Evolutionary conservation across 2,329 filamentous ascomycete genomes (phyloP).

Genomic region (Zelopaecilomyces penicillatus): DNA sequence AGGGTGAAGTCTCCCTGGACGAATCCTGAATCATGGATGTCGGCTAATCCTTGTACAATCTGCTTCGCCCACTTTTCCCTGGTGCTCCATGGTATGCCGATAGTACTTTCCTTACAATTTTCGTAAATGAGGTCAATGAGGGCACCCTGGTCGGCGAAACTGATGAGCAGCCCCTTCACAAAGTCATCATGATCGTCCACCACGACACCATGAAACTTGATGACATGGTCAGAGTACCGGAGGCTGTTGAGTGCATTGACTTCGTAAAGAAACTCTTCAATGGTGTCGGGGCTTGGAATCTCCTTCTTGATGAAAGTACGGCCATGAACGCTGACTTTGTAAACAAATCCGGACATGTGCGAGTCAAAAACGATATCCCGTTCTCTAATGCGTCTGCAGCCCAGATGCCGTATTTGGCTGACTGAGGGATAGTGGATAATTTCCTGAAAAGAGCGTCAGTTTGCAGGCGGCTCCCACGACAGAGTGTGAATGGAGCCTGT

Average conservation of each 20-base stretch:
- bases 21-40: conserved; percentile 92
- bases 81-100: conserved; percentile 56
- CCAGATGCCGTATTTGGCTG: conserved; percentile 65
- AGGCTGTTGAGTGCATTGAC: conserved; percentile 86
- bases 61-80: conserved; percentile 85
- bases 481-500: background rate
- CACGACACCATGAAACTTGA: conserved; percentile 79
- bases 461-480: background rate
- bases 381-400: conserved; percentile 58
- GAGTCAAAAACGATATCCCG: conserved; percentile 75
- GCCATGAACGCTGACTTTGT: conserved; percentile 70
- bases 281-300: conserved; percentile 88
- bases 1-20: conserved; percentile 97
- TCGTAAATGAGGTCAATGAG: conserved; percentile 90
- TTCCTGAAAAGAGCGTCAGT: conserved; percentile 41
- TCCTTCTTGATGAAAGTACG: conserved; percentile 88
- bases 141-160: conserved; percentile 77
- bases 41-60: conserved; percentile 79
- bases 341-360: conserved; percentile 95
- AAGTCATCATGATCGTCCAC: conserved; percentile 76
- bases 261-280: conserved; percentile 96
- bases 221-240: conserved; percentile 64
- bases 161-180: conserved; percentile 85
- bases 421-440: conserved; percentile 78
- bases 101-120: conserved; percentile 47